A percentile compares a stretch with the other conserved stretches of the same genome.
Conservation (phyloP, 2,329 filamentous ascomycete genomes). For the Aspergillus sp. region DNA sequence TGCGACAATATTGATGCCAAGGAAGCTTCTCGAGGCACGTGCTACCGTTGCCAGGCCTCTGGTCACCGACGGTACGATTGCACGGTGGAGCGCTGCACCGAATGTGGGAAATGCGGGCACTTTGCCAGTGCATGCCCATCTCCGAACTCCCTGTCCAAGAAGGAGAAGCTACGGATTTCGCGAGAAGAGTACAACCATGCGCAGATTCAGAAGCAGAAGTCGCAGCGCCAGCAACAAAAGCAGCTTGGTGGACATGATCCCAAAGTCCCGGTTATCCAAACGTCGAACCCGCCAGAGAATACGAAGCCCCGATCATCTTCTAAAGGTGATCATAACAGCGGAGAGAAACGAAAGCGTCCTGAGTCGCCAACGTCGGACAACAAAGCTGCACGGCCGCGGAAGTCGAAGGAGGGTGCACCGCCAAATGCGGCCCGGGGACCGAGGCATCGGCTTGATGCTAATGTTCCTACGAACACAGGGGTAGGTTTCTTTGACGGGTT, state of each 20-base stretch:
- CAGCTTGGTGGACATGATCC: conserved; percentile 41
- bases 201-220: conserved; percentile 25
- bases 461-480: conserved; percentile 13
- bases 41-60: conserved; percentile 35
- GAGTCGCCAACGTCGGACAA: conserved; percentile 17
- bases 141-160: conserved; percentile 27
- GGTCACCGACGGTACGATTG: conserved; percentile 36
- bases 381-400: conserved; percentile 23
- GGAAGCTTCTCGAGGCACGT: conserved; percentile 31
- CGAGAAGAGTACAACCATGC: conserved; percentile 33
- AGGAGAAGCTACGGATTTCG: conserved; percentile 29
- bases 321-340: conserved; percentile 9
- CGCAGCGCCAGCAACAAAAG: conserved; percentile 33
- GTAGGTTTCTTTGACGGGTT: conserved; percentile 7
- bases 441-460: conserved; percentile 18
- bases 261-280: conserved; percentile 36
- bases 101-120: conserved; percentile 42
- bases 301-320: conserved; percentile 6
- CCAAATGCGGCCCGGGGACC: conserved; percentile 19
- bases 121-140: conserved; percentile 26
- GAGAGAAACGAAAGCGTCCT: conserved; percentile 28
- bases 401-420: conserved; percentile 16
- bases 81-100: conserved; percentile 34
- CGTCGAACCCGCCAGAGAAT: conserved; percentile 14
- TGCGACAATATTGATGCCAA: conserved; percentile 42